These are phyloP conservation scores for Ustilago cynodontis DNA, from an alignment of 1,284 basidiomycete species.

Conservation along the genomic window DNA sequence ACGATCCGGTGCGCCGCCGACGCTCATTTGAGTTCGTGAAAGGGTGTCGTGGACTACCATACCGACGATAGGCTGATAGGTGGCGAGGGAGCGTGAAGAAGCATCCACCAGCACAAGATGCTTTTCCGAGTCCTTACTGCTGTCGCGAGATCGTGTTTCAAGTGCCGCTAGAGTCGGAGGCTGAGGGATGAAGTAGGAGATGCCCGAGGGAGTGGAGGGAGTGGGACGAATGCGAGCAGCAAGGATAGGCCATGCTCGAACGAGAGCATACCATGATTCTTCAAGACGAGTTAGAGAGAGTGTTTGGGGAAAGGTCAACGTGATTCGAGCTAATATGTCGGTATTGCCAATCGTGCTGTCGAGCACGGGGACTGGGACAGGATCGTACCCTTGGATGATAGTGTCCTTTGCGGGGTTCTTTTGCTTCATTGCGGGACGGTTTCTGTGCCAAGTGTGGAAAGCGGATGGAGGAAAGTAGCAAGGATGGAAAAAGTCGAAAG, in stretches of 20 bases:
- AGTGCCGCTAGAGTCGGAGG: conserved; percentile 4
- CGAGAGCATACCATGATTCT: conserved; percentile 26
- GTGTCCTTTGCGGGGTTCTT: neutral
- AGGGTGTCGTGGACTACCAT: conserved; percentile 7
- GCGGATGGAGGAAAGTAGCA: neutral
- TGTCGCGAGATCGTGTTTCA: conserved; percentile 10
- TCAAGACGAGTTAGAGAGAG: conserved; percentile 14
- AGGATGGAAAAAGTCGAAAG: neutral
- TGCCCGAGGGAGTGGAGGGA: conserved; percentile 14
- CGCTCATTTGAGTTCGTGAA: neutral
- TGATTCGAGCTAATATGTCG: conserved; percentile 30
- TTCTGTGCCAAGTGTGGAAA: neutral
- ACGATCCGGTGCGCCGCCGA: conserved; percentile 15
- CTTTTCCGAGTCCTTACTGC: neutral
- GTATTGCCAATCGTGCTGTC: conserved; percentile 26
- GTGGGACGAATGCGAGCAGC: conserved; percentile 28
- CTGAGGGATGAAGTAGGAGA: conserved; percentile 18
- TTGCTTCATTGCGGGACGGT: neutral
- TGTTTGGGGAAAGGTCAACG: conserved; percentile 10
- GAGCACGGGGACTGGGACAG: conserved; percentile 18
- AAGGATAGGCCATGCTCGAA: conserved; percentile 30
- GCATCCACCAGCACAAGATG: conserved; percentile 19
- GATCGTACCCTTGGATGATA: conserved; percentile 7
- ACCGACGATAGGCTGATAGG: conserved; percentile 23
- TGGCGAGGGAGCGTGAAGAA: conserved; percentile 10